phyloP scores from a whole-genome alignment of 208 protist species.

The Trypanosoma caninum region DNA sequence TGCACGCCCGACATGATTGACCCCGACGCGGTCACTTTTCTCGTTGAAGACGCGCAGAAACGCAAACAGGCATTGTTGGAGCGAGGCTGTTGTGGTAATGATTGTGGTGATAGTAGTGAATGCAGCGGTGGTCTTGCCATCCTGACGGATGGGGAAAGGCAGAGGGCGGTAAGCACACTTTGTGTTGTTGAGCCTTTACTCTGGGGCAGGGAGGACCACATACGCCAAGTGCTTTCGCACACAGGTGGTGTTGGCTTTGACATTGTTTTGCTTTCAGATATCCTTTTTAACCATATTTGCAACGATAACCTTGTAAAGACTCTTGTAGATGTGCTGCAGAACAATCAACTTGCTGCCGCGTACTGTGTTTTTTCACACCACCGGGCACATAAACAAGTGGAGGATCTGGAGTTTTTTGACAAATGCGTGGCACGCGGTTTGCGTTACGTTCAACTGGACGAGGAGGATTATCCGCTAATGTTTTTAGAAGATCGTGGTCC shows the following conservation, averaged over 20 bases:
- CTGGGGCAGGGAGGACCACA: conserved; percentile 81
- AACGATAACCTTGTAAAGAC: conserved; percentile 83
- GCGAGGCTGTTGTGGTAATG: background rate
- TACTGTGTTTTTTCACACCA: conserved; percentile 92
- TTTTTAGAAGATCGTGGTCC: conserved; percentile 85
- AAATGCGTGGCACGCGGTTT: conserved; percentile 73
- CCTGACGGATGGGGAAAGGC: conserved; percentile 9
- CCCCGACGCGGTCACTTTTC: conserved; percentile 33
- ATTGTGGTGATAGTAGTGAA: background rate
- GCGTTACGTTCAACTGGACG: conserved; percentile 68
- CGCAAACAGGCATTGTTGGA: background rate
- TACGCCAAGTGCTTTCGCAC: conserved; percentile 50
- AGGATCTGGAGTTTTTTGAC: conserved; percentile 88
- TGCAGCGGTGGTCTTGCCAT: background rate
- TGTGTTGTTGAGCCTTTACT: conserved; percentile 71
- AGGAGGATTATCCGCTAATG: conserved; percentile 84
- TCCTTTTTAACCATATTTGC: conserved; percentile 91
- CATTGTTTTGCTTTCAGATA: conserved; percentile 85
- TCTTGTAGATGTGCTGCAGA: conserved; percentile 39
- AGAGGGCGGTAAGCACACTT: conserved; percentile 13
- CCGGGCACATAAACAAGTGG: conserved; percentile 75
- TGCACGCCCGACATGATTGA: conserved; percentile 42
- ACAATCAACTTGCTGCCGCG: conserved; percentile 42
- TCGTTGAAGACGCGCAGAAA: conserved; percentile 14
- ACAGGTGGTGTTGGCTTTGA: conserved; percentile 69